A percentile compares a stretch with the other conserved stretches of the same genome.
phyloP scores from a whole-genome alignment of 2,329 filamentous ascomycete genomes.

The Salinomyces thailandicus region DNA sequence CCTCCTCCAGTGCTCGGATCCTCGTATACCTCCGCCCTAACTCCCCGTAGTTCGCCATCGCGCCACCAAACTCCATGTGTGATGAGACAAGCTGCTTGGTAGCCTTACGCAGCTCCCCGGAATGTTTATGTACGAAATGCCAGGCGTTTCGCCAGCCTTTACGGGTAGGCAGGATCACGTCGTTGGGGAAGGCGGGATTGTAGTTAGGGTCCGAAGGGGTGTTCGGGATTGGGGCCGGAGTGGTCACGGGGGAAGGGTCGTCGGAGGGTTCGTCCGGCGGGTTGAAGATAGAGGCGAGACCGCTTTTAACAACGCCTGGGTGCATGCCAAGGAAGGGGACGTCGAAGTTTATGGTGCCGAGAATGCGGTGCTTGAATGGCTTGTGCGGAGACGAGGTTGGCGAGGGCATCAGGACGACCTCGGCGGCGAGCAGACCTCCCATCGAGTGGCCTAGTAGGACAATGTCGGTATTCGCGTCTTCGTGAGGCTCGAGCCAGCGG shows the following conservation, averaged over 20 bases:
- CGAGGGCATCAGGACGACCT: constrained; percentile 54
- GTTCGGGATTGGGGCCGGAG: neutral
- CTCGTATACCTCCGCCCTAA: constrained; percentile 60
- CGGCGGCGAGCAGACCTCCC: constrained; percentile 73
- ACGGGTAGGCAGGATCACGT: constrained; percentile 57
- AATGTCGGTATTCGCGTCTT: constrained; percentile 63
- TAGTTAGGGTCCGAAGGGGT: constrained; percentile 48
- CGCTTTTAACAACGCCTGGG: constrained; percentile 73
- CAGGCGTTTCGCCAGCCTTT: constrained; percentile 56
- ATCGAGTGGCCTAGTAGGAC: constrained; percentile 82
- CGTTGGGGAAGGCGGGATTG: constrained; percentile 67
- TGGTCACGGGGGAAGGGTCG: constrained; percentile 7
- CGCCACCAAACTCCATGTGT: constrained; percentile 73
- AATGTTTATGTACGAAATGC: constrained; percentile 76
- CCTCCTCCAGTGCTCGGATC: constrained; percentile 60
- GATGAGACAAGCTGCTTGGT: constrained; percentile 65
- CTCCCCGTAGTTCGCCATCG: constrained; percentile 63
- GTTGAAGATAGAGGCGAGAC: constrained; percentile 66
- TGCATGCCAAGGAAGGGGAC: constrained; percentile 82
- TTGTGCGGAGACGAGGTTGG: constrained; percentile 20
- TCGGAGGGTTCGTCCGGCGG: constrained; percentile 31
- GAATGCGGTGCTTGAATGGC: constrained; percentile 59
- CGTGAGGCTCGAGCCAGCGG: constrained; percentile 68
- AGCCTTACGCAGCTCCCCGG: constrained; percentile 58
- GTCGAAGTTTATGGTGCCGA: constrained; percentile 75